Conservation (phyloP, 805 yeast genomes). For the Candida golubevii region DNA sequence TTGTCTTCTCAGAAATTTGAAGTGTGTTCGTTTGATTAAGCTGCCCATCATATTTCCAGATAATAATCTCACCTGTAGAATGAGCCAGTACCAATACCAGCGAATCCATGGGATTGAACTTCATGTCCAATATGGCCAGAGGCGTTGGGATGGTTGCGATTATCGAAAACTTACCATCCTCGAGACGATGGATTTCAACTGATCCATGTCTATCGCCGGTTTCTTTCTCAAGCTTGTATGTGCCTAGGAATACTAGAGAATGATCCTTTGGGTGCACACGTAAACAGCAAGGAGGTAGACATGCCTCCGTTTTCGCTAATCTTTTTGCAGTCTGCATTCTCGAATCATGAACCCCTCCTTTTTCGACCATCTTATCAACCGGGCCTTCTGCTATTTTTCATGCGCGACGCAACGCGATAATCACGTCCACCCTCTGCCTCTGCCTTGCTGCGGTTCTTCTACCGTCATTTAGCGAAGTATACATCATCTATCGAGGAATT, state of each 20-base stretch:
- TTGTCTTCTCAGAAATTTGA: slow-evolving; percentile 45
- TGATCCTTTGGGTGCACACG: slow-evolving; percentile 51
- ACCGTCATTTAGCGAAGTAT: too few species aligned
- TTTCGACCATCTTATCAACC: too few species aligned
- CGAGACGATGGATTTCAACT: slow-evolving; percentile 38
- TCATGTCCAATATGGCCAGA: slow-evolving; percentile 75
- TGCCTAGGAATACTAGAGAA: slow-evolving; percentile 60
- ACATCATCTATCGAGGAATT: too few species aligned
- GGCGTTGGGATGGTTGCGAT: slow-evolving; percentile 30
- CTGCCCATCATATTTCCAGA: slow-evolving; percentile 48
- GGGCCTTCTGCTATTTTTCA: too few species aligned
- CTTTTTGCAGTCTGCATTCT: slow-evolving; percentile 9
- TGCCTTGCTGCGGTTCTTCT: too few species aligned
- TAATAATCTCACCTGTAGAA: slow-evolving; percentile 67
- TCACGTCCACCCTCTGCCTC: too few species aligned
- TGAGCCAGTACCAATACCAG: slow-evolving; percentile 58
- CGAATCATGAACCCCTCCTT: too few species aligned
- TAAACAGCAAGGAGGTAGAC: slow-evolving; percentile 81
- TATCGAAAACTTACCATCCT: slow-evolving; percentile 11
- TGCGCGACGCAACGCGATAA: too few species aligned
- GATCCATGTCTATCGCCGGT: slow-evolving; percentile 63
- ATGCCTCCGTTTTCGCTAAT: slow-evolving; percentile 32
- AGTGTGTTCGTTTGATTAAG: slow-evolving; percentile 16
- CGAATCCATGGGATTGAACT: slow-evolving; percentile 54
- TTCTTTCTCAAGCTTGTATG: slow-evolving; percentile 64